phyloP scores from a whole-genome alignment of 768 basidiomycete genomes.

The Boletales sp. region DNA sequence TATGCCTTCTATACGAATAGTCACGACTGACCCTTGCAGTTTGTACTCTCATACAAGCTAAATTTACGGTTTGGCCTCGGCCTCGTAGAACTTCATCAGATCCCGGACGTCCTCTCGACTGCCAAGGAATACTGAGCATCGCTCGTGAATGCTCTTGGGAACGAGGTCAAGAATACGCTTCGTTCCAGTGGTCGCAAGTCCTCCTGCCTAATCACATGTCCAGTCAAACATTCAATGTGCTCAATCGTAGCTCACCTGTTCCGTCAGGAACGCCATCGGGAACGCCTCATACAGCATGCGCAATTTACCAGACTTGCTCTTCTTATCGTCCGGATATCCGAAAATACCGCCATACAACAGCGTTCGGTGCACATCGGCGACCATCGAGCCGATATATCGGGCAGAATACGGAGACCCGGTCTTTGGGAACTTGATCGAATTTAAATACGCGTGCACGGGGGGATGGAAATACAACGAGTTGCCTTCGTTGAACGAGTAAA shows the following conservation, averaged over 20 bases:
- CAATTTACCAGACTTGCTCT: conserved; percentile 94
- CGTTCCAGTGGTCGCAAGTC: conserved; percentile 94
- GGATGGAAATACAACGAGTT: conserved; percentile 92
- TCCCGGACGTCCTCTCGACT: conserved; percentile 92
- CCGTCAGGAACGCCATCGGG: conserved; percentile 94
- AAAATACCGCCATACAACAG: conserved; percentile 98
- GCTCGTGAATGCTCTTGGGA: conserved; percentile 84
- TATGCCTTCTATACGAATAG: no score
- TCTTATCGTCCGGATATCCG: conserved; percentile 97
- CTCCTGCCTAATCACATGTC: conserved; percentile 68
- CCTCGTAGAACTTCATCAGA: conserved; percentile 79
- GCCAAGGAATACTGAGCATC: conserved; percentile 91
- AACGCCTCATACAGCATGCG: conserved; percentile 95
- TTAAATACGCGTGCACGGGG: conserved; percentile 77
- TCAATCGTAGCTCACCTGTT: conserved; percentile 59
- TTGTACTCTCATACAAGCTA: conserved; percentile 1
- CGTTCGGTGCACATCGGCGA: conserved; percentile 96
- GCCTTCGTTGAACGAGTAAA: conserved; percentile 99
- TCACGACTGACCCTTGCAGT: no score
- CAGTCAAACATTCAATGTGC: background rate
- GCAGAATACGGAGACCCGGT: conserved; percentile 80
- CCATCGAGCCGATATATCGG: conserved; percentile 98
- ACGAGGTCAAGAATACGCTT: conserved; percentile 89
- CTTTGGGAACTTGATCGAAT: conserved; percentile 87
- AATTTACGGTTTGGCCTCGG: conserved; percentile 18